Base-by-base conservation (phyloP, 352 stramenopile species). In the Pythium rhizo-oryzae region DNA sequence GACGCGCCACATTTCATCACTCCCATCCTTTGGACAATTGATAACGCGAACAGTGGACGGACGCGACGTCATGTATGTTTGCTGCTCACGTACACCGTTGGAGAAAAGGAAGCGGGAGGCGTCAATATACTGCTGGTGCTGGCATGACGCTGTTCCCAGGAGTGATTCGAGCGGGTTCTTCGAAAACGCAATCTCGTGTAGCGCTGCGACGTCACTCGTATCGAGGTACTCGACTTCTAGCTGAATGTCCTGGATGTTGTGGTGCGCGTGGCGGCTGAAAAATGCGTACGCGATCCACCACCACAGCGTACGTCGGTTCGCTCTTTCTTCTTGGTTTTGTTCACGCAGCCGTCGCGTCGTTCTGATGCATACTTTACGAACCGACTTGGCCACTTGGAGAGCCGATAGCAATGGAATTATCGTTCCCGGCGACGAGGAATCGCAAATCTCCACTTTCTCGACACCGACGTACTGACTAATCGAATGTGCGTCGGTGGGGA, bases 251-350 rank as follows among this genome's bases (percentile, higher is more conserved):
- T 39, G 8, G 41, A 62, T 53, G 16, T 39, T 24, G 23, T 62
- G 56, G 19, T 23, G 56, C 12, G 56, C 56, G 23, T 62, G 30
- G 2, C 39, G 56, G n/a, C 39, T 62, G 37, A 51, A 62, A 4
- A 62, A 21, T 16, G 56, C 37, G 41, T 62, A 62, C 8, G 56
- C 37, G 9, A 53, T 53, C 56, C 53, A 59, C 3, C 53, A n/a
- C 53, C 53, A 59, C 2, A 59, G 35, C 9, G 13, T 7, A 5
- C 19, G 33, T 47, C 25, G 35, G 25, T 47, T 19, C 2, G 28
- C 30, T n/a, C 8, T 1, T 5, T 59, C 53, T 15, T 54, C 4
- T 33, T 25, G 11, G 7, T 54, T 21, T 16, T 21, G 8, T 8
- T 51, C 44, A 18, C 44, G 44, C 19, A 18, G 44, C n/a, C n/a